Evolutionary conservation across 148 eudicot species (phyloP).

Genomic region (Dysphania ambrosioides): DNA sequence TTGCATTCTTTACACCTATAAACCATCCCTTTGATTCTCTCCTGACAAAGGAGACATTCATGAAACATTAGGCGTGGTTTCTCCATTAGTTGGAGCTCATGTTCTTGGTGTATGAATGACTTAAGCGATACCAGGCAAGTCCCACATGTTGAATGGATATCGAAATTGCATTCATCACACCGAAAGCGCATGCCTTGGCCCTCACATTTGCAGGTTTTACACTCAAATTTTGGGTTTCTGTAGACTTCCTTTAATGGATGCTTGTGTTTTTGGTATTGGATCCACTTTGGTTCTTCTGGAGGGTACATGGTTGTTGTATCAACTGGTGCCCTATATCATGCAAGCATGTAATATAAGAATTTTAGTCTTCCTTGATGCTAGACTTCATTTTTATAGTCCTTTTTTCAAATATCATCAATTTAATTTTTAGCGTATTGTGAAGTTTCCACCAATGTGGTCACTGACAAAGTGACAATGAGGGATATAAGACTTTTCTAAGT

Average conservation of each 20-base stretch:
- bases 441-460: no score
- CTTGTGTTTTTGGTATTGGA: constrained; percentile 17
- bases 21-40: constrained; percentile 12
- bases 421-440: no score
- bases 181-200: constrained; percentile 7
- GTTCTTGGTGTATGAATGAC: constrained; percentile 21
- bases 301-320: not conserved
- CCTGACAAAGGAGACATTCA: constrained; percentile 19
- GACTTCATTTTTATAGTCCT: no score
- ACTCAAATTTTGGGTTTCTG: constrained; percentile 21
- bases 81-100: not conserved
- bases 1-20: constrained; percentile 22
- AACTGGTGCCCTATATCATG: no score
- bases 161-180: constrained; percentile 20
- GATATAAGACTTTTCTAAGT: no score
- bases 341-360: no score
- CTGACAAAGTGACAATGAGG: no score
- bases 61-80: not conserved
- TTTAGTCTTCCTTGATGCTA: no score
- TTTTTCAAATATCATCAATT: no score
- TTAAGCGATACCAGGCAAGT: not conserved
- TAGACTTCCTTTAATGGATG: constrained; percentile 25
- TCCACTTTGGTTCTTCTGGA: constrained; percentile 6
- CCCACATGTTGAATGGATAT: constrained; percentile 14
- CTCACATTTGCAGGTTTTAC: constrained; percentile 15